phyloP scores from a whole-genome alignment of 2,329 filamentous ascomycete genomes.

The Beauveria medogensis region DNA sequence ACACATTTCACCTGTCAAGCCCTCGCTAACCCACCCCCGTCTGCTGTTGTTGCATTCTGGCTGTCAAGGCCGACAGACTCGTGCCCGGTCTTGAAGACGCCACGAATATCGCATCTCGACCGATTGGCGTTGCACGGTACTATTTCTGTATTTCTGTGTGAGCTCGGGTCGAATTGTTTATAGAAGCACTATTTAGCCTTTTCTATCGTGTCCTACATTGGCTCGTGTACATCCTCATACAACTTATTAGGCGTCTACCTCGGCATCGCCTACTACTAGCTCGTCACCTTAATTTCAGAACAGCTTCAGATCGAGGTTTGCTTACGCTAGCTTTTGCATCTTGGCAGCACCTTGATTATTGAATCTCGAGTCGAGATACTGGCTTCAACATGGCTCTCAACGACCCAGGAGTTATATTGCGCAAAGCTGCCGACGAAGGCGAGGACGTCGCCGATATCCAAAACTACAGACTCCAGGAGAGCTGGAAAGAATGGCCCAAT shows the following conservation, averaged over 20 bases:
- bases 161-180: not conserved
- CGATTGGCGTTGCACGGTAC: not conserved
- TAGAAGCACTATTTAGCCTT: not conserved
- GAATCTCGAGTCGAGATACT: not conserved
- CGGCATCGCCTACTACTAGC: not conserved
- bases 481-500: constrained; percentile 29
- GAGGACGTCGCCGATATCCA: constrained; percentile 4
- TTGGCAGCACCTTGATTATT: not conserved
- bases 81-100: not conserved
- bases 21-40: not conserved
- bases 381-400: constrained; percentile 5
- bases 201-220: not conserved
- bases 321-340: not conserved
- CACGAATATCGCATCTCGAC: not conserved
- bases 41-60: not conserved
- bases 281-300: not conserved
- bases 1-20: not conserved
- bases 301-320: not conserved
- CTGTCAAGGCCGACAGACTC: not conserved
- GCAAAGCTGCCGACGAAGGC: constrained; percentile 1
- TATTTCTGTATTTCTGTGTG: not conserved
- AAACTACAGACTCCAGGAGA: constrained; percentile 7
- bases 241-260: not conserved
- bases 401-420: not conserved
- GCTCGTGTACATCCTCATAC: not conserved